Evolutionary conservation across 2,329 filamentous ascomycete species (phyloP).

Genomic region (Stromatinia cepivora): DNA sequence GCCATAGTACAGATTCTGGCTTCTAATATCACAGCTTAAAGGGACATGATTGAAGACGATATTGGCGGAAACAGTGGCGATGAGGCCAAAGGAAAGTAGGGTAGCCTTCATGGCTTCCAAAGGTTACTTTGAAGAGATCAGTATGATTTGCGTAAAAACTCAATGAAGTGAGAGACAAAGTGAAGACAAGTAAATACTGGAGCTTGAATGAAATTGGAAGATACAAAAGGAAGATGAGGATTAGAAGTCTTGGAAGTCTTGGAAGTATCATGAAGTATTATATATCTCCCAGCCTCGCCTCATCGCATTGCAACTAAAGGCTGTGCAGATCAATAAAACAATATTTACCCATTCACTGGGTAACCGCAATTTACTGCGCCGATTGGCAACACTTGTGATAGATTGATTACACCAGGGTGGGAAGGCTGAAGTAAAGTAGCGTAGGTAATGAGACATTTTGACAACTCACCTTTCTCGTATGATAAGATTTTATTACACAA

Average conservation of each 20-base stretch:
- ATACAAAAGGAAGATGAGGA: background rate
- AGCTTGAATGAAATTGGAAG: background rate
- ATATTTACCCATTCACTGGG: conserved; percentile 15
- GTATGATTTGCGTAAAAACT: background rate
- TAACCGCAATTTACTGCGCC: background rate
- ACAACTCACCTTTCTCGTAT: conserved; percentile 22
- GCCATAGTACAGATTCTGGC: conserved; percentile 36
- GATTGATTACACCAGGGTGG: background rate
- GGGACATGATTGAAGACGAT: conserved; percentile 51
- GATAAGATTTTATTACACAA: conserved; percentile 11
- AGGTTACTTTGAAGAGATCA: conserved; percentile 23
- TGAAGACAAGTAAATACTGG: background rate
- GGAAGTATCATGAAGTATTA: conserved; percentile 4
- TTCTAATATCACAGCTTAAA: conserved; percentile 45
- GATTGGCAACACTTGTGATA: background rate
- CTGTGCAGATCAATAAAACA: conserved; percentile 4
- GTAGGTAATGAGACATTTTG: conserved; percentile 17
- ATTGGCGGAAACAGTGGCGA: conserved; percentile 46
- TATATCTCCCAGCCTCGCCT: conserved; percentile 6
- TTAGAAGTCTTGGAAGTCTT: background rate
- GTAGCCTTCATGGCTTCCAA: conserved; percentile 36
- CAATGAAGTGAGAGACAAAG: background rate
- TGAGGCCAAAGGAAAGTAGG: conserved; percentile 39
- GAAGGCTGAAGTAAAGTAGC: conserved; percentile 2
- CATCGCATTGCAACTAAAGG: background rate